phyloP scores from a whole-genome alignment of 345 rosid species.

The Conringia planisiliqua region DNA sequence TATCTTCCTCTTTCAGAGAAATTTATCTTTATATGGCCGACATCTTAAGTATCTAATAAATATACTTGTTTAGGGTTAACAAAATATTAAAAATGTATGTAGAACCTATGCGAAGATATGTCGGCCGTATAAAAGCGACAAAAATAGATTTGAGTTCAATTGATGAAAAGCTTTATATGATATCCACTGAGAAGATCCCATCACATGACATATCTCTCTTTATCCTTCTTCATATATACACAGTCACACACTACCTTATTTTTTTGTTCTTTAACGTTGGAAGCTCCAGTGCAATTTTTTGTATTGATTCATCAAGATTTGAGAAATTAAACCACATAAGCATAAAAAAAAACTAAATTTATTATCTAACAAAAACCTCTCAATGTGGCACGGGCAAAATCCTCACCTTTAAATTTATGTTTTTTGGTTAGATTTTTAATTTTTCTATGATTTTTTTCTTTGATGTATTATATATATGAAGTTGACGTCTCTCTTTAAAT shows the following conservation, averaged over 20 bases:
- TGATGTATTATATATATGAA: not conserved
- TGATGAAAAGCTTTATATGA: constrained; percentile 22
- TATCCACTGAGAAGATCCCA: constrained; percentile 29
- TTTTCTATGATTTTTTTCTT: not conserved
- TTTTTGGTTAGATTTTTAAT: too few species aligned
- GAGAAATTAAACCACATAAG: too few species aligned
- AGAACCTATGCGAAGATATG: constrained; percentile 24
- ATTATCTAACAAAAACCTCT: too few species aligned
- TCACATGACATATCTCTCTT: constrained; percentile 18
- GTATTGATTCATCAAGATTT: not conserved
- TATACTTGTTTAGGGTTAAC: constrained; percentile 1
- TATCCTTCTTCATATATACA: not conserved
- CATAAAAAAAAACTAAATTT: too few species aligned
- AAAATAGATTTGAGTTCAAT: constrained; percentile 1
- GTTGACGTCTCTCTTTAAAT: not conserved
- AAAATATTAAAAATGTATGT: not conserved
- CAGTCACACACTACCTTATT: constrained; percentile 11
- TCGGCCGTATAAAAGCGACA: constrained; percentile 22
- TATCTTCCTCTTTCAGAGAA: not conserved
- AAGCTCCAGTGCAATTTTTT: constrained; percentile 1
- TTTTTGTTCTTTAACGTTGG: constrained; percentile 15
- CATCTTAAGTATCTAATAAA: constrained; percentile 15
- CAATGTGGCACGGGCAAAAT: too few species aligned
- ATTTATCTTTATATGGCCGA: constrained; percentile 9
- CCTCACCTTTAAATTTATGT: too few species aligned